Evolutionary conservation across 2,329 filamentous ascomycete species (phyloP), one percentile per base, ranked within the genome.

Genomic region (Botrytis sinoallii): DNA sequence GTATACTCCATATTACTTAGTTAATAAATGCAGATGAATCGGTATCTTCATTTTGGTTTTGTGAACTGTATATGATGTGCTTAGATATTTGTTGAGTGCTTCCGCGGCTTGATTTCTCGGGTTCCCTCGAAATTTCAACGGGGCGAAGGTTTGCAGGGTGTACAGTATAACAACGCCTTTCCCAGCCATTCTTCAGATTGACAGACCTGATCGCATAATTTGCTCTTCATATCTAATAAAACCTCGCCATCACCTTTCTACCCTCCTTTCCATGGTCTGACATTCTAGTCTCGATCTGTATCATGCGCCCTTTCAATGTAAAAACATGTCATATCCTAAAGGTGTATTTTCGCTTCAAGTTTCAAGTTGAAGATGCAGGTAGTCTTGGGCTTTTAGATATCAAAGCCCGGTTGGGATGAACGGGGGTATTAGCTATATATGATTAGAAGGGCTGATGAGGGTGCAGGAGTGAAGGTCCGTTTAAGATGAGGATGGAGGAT

Each of bases 21-120:
- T 42, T 69, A 57, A 57, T 57, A 42, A 69, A 57, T 69, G 38
- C 66, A 42, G n/a, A 69, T 9, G n/a, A 9, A 57, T 57, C 10
- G 32, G 18, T 16, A 55, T 68, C 16, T 29, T 52, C 1, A 29
- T 16, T 18, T 32, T 29, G 10, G 2, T 3, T 55, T 25, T 29
- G 14, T 68, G 25, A 7, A 20, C 1, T 66, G 44, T 48, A 52
- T 67, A 9, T 29, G 14, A 67, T 29, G 32, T 22, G 32, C 35
- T 38, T 2, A 35, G 29, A 48, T 29, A 12, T 46, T 46, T 32
- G 10, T 25, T 25, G 2, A 66, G 9, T 46, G 42, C n/a, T 46
- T 42, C 60, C 14, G 52, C 5, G 10, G 25, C 25, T 8, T 16
- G 1, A 29, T 55, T n/a, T 1, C 14, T 29, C 25, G 12, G 25